Conservation (phyloP, 2,329 filamentous ascomycete species). For the Whalleya microplaca region DNA sequence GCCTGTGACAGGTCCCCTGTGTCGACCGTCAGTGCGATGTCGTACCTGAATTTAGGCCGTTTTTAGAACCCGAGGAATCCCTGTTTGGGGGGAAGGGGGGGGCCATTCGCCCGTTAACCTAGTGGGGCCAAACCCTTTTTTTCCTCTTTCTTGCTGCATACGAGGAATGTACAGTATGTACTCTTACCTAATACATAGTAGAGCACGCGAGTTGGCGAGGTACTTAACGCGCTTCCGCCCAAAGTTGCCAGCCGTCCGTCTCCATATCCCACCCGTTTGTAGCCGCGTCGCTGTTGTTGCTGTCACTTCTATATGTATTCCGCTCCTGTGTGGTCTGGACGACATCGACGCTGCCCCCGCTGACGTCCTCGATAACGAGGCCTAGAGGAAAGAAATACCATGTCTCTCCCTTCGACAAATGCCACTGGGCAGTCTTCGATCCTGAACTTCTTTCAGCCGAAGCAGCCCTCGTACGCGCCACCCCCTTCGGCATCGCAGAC, state of each 20-base stretch:
- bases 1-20: neutral
- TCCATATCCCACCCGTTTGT: neutral
- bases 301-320: neutral
- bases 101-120: neutral
- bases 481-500: constrained; percentile 41
- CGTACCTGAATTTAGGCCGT: neutral
- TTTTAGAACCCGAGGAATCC: neutral
- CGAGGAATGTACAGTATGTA: no score
- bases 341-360: neutral
- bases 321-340: neutral
- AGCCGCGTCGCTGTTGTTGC: no score
- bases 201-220: neutral
- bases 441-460: constrained; percentile 63
- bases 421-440: constrained; percentile 56
- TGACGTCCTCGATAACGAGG: neutral
- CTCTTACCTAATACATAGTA: neutral
- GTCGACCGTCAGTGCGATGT: neutral
- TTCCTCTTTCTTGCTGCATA: neutral
- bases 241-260: neutral
- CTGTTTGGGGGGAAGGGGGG: no score
- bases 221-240: neutral
- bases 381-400: constrained; percentile 25
- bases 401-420: constrained; percentile 42
- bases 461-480: constrained; percentile 48
- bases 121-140: neutral